Conservation (phyloP, 1,139 yeast genomes). For the Candida tetrigidarum region DNA sequence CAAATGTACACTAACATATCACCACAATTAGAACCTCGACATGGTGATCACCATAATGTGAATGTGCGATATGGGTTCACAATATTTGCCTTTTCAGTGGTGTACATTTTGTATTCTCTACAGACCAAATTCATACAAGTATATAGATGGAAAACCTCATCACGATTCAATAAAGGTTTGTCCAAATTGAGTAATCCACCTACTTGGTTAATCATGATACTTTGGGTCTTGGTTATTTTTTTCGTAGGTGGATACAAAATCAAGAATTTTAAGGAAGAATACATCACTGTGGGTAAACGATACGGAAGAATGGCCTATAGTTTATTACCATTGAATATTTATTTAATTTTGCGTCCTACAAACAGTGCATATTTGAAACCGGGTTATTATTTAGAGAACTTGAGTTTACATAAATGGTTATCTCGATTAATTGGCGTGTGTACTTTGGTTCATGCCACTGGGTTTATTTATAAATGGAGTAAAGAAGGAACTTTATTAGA, state of each 20-base stretch:
- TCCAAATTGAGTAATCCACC: constrained; percentile 26
- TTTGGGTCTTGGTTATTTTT: constrained; percentile 37
- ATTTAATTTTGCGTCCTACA: constrained; percentile 61
- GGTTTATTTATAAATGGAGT: constrained; percentile 55
- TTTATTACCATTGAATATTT: constrained; percentile 64
- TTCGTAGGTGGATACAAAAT: constrained; percentile 27
- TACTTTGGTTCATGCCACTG: constrained; percentile 59
- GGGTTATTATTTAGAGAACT: constrained; percentile 56
- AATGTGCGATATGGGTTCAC: constrained; percentile 56
- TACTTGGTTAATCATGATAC: constrained; percentile 27
- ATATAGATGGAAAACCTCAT: constrained; percentile 27
- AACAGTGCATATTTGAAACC: constrained; percentile 47
- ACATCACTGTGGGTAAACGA: constrained; percentile 36
- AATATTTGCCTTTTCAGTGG: constrained; percentile 37
- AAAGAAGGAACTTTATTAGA: constrained; percentile 29
- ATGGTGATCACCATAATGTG: constrained; percentile 34
- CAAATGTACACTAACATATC: not conserved
- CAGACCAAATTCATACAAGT: constrained; percentile 14
- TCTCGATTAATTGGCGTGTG: constrained; percentile 64
- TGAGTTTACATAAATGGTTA: constrained; percentile 79
- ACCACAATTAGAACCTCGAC: constrained; percentile 21
- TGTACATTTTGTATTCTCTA: constrained; percentile 22
- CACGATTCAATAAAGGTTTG: constrained; percentile 21
- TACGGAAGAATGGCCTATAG: constrained; percentile 67
- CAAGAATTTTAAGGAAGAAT: constrained; percentile 25